Percentiles rank a stretch among this genome's conserved stretches.
phyloP scores from a whole-genome alignment of 306 rosid genomes.

The Boehmeria nivea region DNA sequence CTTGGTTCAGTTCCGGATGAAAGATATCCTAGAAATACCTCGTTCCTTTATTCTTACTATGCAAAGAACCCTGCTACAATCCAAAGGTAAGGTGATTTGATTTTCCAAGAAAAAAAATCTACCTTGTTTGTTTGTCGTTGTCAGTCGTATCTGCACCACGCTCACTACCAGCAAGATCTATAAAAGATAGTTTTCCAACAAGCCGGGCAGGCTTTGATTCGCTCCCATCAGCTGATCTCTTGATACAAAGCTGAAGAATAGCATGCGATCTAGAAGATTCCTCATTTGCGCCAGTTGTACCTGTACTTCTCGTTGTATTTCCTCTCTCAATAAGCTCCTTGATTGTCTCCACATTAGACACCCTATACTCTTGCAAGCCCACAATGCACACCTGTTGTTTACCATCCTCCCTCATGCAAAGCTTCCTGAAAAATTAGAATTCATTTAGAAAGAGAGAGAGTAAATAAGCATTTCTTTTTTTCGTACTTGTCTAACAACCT shows the following conservation, averaged over 20 bases:
- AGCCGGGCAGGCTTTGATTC: conserved; percentile 64
- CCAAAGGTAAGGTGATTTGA: conserved; percentile 1
- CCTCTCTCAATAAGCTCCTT: conserved; percentile 67
- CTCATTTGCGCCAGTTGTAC: conserved; percentile 84
- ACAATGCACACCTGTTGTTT: conserved; percentile 86
- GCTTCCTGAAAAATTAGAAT: conserved; percentile 51
- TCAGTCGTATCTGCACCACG: conserved; percentile 83
- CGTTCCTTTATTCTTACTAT: conserved; percentile 6
- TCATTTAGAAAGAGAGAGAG: conserved; percentile 23
- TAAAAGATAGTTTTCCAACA: conserved; percentile 74
- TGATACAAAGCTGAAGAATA: conserved; percentile 76
- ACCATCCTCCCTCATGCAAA: conserved; percentile 88
- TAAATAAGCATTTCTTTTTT: conserved; percentile 5
- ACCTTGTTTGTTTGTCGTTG: conserved; percentile 80
- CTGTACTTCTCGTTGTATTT: conserved; percentile 68
- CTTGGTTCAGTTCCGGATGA: conserved; percentile 13
- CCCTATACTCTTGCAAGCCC: conserved; percentile 77
- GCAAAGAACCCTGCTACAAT: neutral
- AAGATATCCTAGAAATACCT: conserved; percentile 12
- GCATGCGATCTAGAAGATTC: conserved; percentile 92
- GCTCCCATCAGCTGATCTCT: conserved; percentile 55
- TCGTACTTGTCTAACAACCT: conserved; percentile 26
- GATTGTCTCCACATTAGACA: conserved; percentile 60
- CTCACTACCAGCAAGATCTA: conserved; percentile 90
- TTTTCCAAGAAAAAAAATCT: conserved; percentile 3